Conservation (phyloP, 1,284 basidiomycete genomes). For the Cutaneotrichosporon mucoides region DNA sequence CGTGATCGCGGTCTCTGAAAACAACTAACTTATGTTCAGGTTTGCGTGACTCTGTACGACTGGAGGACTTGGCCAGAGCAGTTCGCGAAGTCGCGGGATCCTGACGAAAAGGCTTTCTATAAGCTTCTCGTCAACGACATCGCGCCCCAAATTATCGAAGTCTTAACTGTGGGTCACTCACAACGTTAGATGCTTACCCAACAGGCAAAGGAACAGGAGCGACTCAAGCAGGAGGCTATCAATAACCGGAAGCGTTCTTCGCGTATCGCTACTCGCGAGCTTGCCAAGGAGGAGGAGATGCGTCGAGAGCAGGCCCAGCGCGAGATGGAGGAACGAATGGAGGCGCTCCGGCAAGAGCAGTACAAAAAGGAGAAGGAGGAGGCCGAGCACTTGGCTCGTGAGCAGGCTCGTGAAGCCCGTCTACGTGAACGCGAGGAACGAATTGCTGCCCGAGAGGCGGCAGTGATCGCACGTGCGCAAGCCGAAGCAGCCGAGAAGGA, state of each 20-base stretch:
- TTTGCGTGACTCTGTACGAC: conserved; percentile 53
- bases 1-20: too few relatives aligned
- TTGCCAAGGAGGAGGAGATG: conserved; percentile 51
- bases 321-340: conserved; percentile 52
- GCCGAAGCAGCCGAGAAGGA: conserved; percentile 32
- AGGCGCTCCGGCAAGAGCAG: conserved; percentile 46
- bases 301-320: conserved; percentile 45
- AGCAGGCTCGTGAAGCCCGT: conserved; percentile 50
- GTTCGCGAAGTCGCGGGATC: conserved; percentile 52
- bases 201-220: conserved; percentile 46
- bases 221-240: conserved; percentile 49
- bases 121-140: conserved; percentile 48
- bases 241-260: conserved; percentile 54
- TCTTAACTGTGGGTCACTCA: conserved; percentile 39
- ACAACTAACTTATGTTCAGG: conserved; percentile 25
- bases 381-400: conserved; percentile 36
- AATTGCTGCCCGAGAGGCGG: conserved; percentile 50
- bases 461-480: conserved; percentile 35
- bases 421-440: conserved; percentile 49
- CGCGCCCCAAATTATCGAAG: conserved; percentile 50
- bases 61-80: conserved; percentile 52
- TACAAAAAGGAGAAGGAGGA: conserved; percentile 34
- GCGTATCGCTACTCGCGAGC: conserved; percentile 53
- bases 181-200: not conserved
- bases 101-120: conserved; percentile 53